These are phyloP conservation scores for Trametes elegans DNA, from an alignment of 768 basidiomycete species.

Conservation along the genomic window DNA sequence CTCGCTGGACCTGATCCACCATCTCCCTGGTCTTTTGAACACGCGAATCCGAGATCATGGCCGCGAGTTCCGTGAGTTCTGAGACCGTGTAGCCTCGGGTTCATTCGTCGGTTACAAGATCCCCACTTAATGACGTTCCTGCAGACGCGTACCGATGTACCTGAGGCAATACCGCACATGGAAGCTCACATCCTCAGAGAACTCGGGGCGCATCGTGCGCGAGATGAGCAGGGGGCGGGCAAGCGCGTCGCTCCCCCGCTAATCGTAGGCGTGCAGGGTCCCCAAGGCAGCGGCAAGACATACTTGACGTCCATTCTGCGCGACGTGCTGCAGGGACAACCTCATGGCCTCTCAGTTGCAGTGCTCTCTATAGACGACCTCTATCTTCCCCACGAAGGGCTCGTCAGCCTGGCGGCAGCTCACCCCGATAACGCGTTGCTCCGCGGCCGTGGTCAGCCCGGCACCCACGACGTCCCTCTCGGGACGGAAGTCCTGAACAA, in stretches of 20 bases:
- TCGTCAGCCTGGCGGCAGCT: slow-evolving; percentile 51
- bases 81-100: no score
- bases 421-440: slow-evolving; percentile 65
- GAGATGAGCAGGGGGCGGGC: not conserved
- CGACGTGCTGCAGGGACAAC: slow-evolving; percentile 35
- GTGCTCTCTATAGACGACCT: slow-evolving; percentile 82
- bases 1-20: no score
- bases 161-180: slow-evolving; percentile 38
- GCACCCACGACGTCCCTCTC: slow-evolving; percentile 83
- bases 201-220: slow-evolving; percentile 32
- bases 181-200: slow-evolving; percentile 38
- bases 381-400: slow-evolving; percentile 70
- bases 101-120: no score
- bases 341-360: slow-evolving; percentile 52
- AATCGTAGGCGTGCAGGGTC: slow-evolving; percentile 87
- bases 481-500: slow-evolving; percentile 51
- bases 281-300: slow-evolving; percentile 93
- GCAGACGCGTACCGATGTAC: not conserved
- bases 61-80: no score
- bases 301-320: slow-evolving; percentile 65
- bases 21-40: no score
- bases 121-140: not conserved
- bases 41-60: no score
- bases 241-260: slow-evolving; percentile 45
- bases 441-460: slow-evolving; percentile 86